Conservation (phyloP, 1,139 yeast species). For the Protomyces arabidopsidicola region DNA sequence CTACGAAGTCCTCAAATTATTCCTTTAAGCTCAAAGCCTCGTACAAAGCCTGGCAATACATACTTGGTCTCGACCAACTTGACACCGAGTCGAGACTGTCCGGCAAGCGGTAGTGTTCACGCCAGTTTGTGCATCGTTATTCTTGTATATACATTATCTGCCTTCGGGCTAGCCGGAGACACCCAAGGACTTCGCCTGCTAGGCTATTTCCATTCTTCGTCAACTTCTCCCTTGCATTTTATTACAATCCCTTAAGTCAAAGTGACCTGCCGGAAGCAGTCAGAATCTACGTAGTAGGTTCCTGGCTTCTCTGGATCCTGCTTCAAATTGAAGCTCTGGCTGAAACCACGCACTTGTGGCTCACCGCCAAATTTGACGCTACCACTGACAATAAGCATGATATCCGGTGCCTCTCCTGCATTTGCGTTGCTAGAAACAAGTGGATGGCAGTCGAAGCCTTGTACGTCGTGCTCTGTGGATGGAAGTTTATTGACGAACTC, state of each 20-base stretch:
- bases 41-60: not conserved
- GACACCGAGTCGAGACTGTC: no score
- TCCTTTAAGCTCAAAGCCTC: not conserved
- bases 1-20: constrained; percentile 18
- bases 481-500: constrained; percentile 27
- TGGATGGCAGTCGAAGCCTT: constrained; percentile 28
- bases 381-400: constrained; percentile 28
- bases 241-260: not conserved
- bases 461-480: constrained; percentile 26
- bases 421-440: constrained; percentile 24
- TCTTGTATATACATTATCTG: no score
- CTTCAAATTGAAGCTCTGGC: constrained; percentile 27
- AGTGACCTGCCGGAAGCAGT: constrained; percentile 28
- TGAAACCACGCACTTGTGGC: constrained; percentile 20
- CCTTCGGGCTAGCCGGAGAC: no score
- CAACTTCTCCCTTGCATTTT: not conserved
- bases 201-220: not conserved
- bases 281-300: constrained; percentile 28
- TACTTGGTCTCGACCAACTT: no score
- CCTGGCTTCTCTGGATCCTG: constrained; percentile 28
- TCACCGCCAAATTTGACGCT: constrained; percentile 28
- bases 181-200: not conserved
- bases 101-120: no score
- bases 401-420: constrained; percentile 23
- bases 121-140: no score